Base-by-base conservation (phyloP, 257 asterid species). In the Nicotiana paniculata region DNA sequence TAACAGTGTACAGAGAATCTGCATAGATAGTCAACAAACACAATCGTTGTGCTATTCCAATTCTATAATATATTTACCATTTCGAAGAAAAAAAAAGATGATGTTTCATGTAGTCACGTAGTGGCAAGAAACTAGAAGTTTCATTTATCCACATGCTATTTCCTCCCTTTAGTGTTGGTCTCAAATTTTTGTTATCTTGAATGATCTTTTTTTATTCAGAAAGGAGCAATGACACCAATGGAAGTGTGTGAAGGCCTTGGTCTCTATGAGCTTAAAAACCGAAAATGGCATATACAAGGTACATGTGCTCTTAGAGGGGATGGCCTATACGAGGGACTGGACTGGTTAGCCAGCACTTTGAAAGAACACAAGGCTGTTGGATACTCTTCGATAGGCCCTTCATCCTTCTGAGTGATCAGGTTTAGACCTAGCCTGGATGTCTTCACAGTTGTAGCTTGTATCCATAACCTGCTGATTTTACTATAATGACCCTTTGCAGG, bases 281-380 rank as follows among this genome's bases (percentile, higher is more conserved):
- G 98, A 82, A 93, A 92, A 85, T 95, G 99, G 99, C 98, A 95
- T 85, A 91, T 93, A 89, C 99, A 95, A 84, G 99, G 99, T 57
- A 90, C 97, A 17, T 91, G 97, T 80, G 99, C 99, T 59, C 91
- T 93, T 67, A 93, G 83, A 90, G 99, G 98, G 68, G 99, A 95
- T 55, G 99, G 99, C 32, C 88, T 95, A 83, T 93, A 95, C 5
- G 99, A 95, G 89, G 99, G 99, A 35, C 83, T 95, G 90, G 99
- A 95, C 88, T 95, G 99, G 99, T 86, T 95, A 84, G 82, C 98
- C 63, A 89, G 91, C 89, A 95, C 98, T 69, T 85, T 95, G 86
- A 95, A 95, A 88, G 98, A 94, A 67, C 93, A 90, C 37, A 91
- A 83, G 70, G 97, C 96, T 37, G 92, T 93, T 76, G 98, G 97